phyloP scores from a whole-genome alignment of 441 rosid species.

The Brassica hybrid region DNA sequence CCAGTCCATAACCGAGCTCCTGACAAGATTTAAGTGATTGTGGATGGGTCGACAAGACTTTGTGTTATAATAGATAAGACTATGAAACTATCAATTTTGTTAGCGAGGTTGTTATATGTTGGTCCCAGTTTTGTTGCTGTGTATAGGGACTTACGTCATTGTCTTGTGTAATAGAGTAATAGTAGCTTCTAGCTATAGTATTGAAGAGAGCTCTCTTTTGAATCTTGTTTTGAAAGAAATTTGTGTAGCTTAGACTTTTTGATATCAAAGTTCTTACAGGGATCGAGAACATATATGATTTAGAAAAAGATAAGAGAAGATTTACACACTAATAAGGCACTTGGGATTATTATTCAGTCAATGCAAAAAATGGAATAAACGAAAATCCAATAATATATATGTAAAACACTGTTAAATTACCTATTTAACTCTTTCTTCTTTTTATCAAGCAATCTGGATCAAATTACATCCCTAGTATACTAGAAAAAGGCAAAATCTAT shows the following conservation, averaged over 20 bases:
- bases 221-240: not conserved
- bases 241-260: not conserved
- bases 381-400: not conserved
- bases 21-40: not conserved
- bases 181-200: not conserved
- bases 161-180: not conserved
- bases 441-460: not conserved
- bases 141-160: not conserved
- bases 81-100: not conserved
- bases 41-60: not conserved
- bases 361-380: not conserved
- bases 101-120: slow-evolving; percentile 3
- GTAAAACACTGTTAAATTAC: not conserved
- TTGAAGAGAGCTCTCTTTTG: not conserved
- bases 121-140: slow-evolving; percentile 18
- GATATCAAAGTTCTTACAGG: not conserved
- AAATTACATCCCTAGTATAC: not conserved
- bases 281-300: too few species aligned
- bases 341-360: not conserved
- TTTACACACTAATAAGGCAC: too few species aligned
- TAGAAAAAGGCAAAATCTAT: not conserved
- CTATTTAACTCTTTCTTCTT: not conserved
- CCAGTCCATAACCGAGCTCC: slow-evolving; percentile 20
- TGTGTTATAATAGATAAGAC: not conserved
- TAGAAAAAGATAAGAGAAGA: too few species aligned